Conservation (phyloP, 1,139 yeast genomes). For the Magnusiomyces clavatus region DNA sequence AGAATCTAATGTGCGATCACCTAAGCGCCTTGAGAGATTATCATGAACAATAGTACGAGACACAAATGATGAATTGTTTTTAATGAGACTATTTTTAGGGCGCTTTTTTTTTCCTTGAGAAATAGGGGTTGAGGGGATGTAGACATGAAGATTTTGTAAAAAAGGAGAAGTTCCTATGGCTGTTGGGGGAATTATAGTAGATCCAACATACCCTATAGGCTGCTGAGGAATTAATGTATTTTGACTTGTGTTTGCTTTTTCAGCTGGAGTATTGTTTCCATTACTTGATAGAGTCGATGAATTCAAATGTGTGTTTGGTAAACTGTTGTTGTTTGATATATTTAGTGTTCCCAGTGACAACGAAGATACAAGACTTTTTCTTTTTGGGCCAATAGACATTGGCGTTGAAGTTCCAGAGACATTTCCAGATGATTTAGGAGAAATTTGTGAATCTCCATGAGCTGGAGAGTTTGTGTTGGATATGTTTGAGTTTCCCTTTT, state of each 20-base stretch:
- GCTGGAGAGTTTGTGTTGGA: no score
- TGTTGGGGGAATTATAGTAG: constrained; percentile 3
- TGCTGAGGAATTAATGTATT: constrained; percentile 1
- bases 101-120: constrained; percentile 17
- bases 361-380: background rate
- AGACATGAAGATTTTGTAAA: background rate
- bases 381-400: no score
- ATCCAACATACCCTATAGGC: constrained; percentile 1
- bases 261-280: background rate
- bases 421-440: no score
- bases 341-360: background rate
- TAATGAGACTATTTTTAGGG: constrained; percentile 31
- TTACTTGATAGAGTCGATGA: background rate
- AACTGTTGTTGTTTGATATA: background rate
- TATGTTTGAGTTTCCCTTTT: no score
- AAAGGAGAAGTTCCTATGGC: constrained; percentile 3
- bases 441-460: no score
- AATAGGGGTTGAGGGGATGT: constrained; percentile 6
- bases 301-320: no score
- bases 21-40: constrained; percentile 27
- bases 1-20: constrained; percentile 24
- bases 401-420: no score
- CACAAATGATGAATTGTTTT: constrained; percentile 35
- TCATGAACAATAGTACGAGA: constrained; percentile 35
- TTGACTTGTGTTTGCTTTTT: background rate